A percentile compares a stretch with the other conserved stretches of the same genome.
These are phyloP conservation scores for Phascolomyces articulosus DNA, from an alignment of 371 early-diverging fungal genomes.

Conservation along the genomic window DNA sequence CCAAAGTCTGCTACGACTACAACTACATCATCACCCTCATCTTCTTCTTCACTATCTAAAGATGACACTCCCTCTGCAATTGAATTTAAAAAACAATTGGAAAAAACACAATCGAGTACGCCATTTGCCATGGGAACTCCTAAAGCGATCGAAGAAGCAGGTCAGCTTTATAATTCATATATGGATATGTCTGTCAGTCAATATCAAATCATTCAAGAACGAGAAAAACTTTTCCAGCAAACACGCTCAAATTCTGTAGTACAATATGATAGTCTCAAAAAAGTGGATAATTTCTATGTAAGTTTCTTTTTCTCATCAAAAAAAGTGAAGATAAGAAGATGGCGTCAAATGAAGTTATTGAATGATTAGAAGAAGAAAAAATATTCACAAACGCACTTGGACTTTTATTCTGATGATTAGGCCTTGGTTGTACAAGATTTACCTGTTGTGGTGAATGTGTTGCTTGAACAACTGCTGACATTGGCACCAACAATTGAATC, in stretches of 20 bases:
- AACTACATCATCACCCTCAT: neutral
- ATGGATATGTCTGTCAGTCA: conserved; percentile 63
- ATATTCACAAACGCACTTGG: neutral
- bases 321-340: neutral
- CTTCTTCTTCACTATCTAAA: neutral
- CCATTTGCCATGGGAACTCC: conserved; percentile 49
- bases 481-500: conserved; percentile 14
- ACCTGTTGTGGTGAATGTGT: conserved; percentile 47
- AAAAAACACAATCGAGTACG: conserved; percentile 40
- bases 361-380: too few species aligned
- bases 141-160: conserved; percentile 58
- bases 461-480: conserved; percentile 42
- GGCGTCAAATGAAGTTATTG: too few species aligned
- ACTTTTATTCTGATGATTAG: conserved; percentile 9
- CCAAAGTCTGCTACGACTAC: neutral
- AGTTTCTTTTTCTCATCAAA: neutral
- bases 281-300: conserved; percentile 6
- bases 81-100: conserved; percentile 4
- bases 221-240: conserved; percentile 28
- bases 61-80: neutral
- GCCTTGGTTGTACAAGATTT: conserved; percentile 38
- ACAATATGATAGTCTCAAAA: neutral
- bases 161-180: conserved; percentile 53
- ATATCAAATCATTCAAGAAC: conserved; percentile 62
- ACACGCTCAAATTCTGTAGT: conserved; percentile 10